A percentile compares a stretch with the other conserved stretches of the same genome.
phyloP scores from a whole-genome alignment of 164 flowering plant genomes.

The Nymphaea colorata region DNA sequence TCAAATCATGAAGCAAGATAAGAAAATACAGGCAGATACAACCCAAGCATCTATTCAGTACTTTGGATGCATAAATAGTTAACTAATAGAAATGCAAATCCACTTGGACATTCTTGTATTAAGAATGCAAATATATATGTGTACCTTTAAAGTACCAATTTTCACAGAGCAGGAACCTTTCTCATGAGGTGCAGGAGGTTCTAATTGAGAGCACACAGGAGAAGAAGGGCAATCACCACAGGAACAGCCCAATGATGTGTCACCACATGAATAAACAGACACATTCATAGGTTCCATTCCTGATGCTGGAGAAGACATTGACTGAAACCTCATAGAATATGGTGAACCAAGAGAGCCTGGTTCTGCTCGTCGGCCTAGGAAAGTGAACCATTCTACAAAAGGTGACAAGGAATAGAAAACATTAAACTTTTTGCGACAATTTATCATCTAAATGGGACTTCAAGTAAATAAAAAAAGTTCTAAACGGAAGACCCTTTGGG shows the following conservation, averaged over 20 bases:
- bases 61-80: no score
- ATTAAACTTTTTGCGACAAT: not conserved
- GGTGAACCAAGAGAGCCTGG: slow-evolving; percentile 78
- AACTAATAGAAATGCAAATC: no score
- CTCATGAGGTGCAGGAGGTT: slow-evolving; percentile 36
- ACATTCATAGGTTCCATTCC: slow-evolving; percentile 92
- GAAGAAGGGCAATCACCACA: slow-evolving; percentile 99
- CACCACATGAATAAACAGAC: slow-evolving; percentile 83
- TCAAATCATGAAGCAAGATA: no score
- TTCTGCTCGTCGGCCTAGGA: slow-evolving; percentile 63
- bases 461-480: no score
- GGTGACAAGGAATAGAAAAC: not conserved
- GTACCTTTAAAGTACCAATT: slow-evolving; percentile 73
- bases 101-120: no score
- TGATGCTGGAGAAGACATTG: slow-evolving; percentile 42
- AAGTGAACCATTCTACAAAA: slow-evolving; percentile 76
- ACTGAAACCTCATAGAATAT: slow-evolving; percentile 55
- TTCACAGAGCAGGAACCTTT: slow-evolving; percentile 50
- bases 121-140: not conserved
- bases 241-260: slow-evolving; percentile 89
- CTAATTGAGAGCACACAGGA: slow-evolving; percentile 49
- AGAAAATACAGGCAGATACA: no score
- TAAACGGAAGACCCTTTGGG: no score
- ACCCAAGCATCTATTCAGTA: no score
- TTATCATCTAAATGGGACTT: no score